These are phyloP conservation scores for Sesbania bispinosa DNA, from an alignment of 306 rosid species.

Conservation along the genomic window DNA sequence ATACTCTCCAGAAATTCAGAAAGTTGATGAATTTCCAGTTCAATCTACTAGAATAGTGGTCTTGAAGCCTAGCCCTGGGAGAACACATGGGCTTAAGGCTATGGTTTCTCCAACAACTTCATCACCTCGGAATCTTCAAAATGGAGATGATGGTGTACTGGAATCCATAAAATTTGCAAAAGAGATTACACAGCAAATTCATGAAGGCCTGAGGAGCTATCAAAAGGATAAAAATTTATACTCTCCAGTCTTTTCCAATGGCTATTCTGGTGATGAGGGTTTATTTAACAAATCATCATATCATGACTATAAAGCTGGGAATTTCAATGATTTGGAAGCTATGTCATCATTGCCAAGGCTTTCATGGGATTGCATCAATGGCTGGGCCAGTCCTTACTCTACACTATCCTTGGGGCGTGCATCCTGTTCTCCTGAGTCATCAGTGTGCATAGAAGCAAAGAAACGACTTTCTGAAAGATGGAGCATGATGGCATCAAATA, in stretches of 20 bases:
- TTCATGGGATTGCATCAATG: constrained; percentile 79
- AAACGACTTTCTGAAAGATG: constrained; percentile 94
- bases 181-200: constrained; percentile 47
- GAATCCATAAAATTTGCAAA: constrained; percentile 51
- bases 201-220: constrained; percentile 42
- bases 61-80: constrained; percentile 78
- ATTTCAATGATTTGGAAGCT: constrained; percentile 61
- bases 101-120: constrained; percentile 51
- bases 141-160: constrained; percentile 39
- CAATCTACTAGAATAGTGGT: constrained; percentile 85
- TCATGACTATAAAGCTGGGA: constrained; percentile 50
- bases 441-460: constrained; percentile 93
- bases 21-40: constrained; percentile 49
- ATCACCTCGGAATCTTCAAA: constrained; percentile 43
- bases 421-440: constrained; percentile 84
- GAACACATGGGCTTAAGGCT: constrained; percentile 48
- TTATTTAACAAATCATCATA: constrained; percentile 79
- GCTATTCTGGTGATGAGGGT: constrained; percentile 80
- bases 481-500: constrained; percentile 67
- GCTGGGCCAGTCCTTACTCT: constrained; percentile 65
- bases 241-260: constrained; percentile 72
- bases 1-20: constrained; percentile 36
- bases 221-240: constrained; percentile 52
- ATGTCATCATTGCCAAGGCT: constrained; percentile 71
- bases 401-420: constrained; percentile 65